These are phyloP conservation scores for Butyriboletus loyo DNA, from an alignment of 768 basidiomycete species.

Conservation along the genomic window DNA sequence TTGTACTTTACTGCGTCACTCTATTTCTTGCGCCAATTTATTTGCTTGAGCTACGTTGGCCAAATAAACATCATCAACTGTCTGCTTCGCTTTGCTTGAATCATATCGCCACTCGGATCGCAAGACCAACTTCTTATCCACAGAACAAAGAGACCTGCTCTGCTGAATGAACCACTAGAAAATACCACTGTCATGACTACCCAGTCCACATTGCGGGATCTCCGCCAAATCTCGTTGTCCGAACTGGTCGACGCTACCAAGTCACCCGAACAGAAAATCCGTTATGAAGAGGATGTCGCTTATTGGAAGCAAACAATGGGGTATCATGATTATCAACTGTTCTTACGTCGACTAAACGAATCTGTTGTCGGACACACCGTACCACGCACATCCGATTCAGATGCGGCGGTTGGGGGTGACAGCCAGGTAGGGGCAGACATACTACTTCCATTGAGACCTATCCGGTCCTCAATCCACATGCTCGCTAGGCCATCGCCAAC, in stretches of 20 bases:
- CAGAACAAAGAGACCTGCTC: not conserved
- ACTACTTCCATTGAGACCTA: not conserved
- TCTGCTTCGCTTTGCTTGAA: not conserved
- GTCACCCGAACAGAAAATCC: slow-evolving; percentile 55
- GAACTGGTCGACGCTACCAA: slow-evolving; percentile 12
- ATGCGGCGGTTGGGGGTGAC: not conserved
- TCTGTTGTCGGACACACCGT: slow-evolving; percentile 67
- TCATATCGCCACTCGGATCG: not conserved
- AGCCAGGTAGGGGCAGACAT: slow-evolving; percentile 20
- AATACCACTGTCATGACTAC: slow-evolving; percentile 9
- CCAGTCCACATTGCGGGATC: slow-evolving; percentile 19
- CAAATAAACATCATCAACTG: no score
- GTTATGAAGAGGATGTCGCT: slow-evolving; percentile 67
- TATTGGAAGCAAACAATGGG: slow-evolving; percentile 70
- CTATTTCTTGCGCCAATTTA: no score
- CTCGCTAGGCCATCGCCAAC: slow-evolving; percentile 43
- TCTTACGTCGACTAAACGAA: slow-evolving; percentile 73
- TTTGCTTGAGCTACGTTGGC: no score
- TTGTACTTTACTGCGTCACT: no score
- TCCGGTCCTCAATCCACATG: not conserved
- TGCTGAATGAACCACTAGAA: not conserved
- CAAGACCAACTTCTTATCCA: not conserved
- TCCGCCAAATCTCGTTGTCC: slow-evolving; percentile 31
- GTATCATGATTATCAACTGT: slow-evolving; percentile 71
- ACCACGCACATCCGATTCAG: slow-evolving; percentile 32